Percentiles rank a stretch among this genome's conserved stretches.
These are phyloP conservation scores for Pichia cactophila DNA, from an alignment of 1,139 yeast genomes.

Conservation along the genomic window DNA sequence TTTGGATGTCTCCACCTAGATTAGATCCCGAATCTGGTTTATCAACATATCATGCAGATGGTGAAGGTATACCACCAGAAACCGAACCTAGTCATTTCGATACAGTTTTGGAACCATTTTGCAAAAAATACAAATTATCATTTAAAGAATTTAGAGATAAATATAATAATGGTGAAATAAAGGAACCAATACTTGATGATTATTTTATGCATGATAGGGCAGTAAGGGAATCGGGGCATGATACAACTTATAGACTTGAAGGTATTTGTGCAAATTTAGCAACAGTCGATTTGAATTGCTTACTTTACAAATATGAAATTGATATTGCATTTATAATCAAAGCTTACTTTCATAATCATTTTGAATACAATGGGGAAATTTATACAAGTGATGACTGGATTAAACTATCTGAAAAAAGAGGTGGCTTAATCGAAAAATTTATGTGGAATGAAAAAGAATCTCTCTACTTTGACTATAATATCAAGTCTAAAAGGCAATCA, in stretches of 20 bases:
- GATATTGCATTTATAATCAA: conserved; percentile 70
- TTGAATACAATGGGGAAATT: conserved; percentile 34
- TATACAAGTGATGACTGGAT: conserved; percentile 56
- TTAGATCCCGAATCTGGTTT: conserved; percentile 69
- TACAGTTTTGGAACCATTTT: conserved; percentile 61
- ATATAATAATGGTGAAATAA: conserved; percentile 60
- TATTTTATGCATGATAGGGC: conserved; percentile 92
- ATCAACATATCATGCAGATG: conserved; percentile 87
- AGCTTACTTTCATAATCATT: conserved; percentile 45
- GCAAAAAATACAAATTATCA: conserved; percentile 51
- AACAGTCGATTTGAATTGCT: conserved; percentile 80
- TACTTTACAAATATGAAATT: conserved; percentile 81
- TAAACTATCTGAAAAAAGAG: conserved; percentile 47
- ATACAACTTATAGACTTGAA: conserved; percentile 84
- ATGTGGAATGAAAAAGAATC: conserved; percentile 81
- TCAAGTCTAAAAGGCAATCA: conserved; percentile 47
- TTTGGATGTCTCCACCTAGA: conserved; percentile 76
- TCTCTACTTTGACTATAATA: conserved; percentile 79
- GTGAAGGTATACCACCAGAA: conserved; percentile 91
- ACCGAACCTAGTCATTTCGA: conserved; percentile 88
- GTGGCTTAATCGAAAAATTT: conserved; percentile 53
- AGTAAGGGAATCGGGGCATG: conserved; percentile 95
- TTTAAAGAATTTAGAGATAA: conserved; percentile 63
- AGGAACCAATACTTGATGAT: conserved; percentile 76
- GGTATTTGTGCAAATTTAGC: conserved; percentile 86